phyloP scores from a whole-genome alignment of 179 eudicot species.

The Spergularia azorica region DNA sequence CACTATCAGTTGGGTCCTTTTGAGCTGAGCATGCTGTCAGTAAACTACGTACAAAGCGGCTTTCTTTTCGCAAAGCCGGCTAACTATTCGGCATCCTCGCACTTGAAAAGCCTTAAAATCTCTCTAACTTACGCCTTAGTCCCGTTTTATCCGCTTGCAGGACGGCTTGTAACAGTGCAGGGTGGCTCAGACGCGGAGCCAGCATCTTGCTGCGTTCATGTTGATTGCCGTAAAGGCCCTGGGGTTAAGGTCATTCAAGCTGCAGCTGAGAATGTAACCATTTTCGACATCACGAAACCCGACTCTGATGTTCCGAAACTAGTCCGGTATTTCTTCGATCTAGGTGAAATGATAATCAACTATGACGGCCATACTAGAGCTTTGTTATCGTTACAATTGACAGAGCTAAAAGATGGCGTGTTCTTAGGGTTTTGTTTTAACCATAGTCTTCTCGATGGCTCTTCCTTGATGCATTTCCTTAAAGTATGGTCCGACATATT shows the following conservation, averaged over 20 bases:
- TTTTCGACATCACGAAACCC: not conserved
- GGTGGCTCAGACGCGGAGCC: not conserved
- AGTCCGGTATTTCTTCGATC: constrained; percentile 14
- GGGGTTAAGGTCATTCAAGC: constrained; percentile 24
- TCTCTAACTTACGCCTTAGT: constrained; percentile 15
- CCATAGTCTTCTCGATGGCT: constrained; percentile 43
- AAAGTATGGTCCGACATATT: constrained; percentile 34
- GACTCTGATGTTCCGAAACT: not conserved
- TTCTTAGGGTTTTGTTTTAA: constrained; percentile 44
- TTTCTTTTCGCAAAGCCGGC: not conserved
- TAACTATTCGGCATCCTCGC: not conserved
- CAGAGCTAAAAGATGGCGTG: constrained; percentile 42
- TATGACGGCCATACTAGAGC: constrained; percentile 14
- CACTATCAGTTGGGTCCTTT: not conserved
- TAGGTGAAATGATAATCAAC: constrained; percentile 16
- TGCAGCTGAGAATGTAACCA: not conserved
- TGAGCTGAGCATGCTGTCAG: not conserved
- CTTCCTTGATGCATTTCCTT: constrained; percentile 38
- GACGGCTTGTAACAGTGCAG: constrained; percentile 3
- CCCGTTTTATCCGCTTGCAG: constrained; percentile 22
- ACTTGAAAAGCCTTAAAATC: not conserved
- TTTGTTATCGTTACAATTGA: constrained; percentile 39
- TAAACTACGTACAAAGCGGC: constrained; percentile 7
- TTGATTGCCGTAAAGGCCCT: constrained; percentile 18
- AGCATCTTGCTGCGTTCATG: constrained; percentile 6